Conservation (phyloP, 768 basidiomycete genomes). For the Amyloporia xantha region DNA sequence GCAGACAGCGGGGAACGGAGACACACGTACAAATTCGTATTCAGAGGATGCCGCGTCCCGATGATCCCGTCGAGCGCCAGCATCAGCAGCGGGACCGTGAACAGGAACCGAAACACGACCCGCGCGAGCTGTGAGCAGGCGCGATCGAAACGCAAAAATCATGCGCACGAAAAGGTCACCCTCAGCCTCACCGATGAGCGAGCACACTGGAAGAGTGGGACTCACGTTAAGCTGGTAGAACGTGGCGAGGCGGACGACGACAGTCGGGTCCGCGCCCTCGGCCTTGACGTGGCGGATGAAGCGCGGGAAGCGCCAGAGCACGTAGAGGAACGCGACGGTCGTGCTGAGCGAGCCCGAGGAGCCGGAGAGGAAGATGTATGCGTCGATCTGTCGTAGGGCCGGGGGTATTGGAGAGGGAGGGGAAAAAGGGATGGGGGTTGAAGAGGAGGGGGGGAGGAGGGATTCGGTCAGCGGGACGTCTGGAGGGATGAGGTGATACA, state of each 20-base stretch:
- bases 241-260: conserved; percentile 65
- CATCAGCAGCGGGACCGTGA: conserved; percentile 61
- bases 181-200: not conserved
- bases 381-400: conserved; percentile 47
- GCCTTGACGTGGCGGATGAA: conserved; percentile 67
- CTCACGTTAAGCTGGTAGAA: conserved; percentile 78
- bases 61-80: conserved; percentile 60
- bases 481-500: conserved; percentile 14
- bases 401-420: no score
- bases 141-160: not conserved
- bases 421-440: not conserved
- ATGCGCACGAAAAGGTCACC: not conserved
- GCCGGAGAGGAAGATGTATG: conserved; percentile 74
- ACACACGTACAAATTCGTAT: conserved; percentile 47
- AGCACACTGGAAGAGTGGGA: not conserved
- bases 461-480: not conserved
- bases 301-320: conserved; percentile 60
- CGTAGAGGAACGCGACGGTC: conserved; percentile 64
- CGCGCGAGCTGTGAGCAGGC: conserved; percentile 47
- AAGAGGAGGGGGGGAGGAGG: not conserved
- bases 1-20: not conserved
- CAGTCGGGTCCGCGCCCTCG: conserved; percentile 68
- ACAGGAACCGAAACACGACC: conserved; percentile 70
- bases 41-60: conserved; percentile 38
- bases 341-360: conserved; percentile 59